Percentiles rank a stretch among this genome's conserved stretches.
These are phyloP conservation scores for Posidonia australis DNA, from an alignment of 106 monocot species.

Conservation along the genomic window DNA sequence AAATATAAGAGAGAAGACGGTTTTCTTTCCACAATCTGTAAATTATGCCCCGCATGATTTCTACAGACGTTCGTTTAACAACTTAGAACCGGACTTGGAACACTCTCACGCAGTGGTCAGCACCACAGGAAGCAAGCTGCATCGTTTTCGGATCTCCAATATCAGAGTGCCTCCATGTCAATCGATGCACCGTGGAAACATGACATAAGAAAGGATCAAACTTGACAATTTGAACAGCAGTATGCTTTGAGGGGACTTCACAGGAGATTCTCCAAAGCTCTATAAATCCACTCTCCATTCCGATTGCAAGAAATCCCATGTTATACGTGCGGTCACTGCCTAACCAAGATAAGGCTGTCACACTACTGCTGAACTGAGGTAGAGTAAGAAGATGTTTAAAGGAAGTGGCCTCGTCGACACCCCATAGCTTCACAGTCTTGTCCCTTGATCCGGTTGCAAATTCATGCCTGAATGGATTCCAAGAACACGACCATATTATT, in stretches of 20 bases:
- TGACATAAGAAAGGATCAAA: constrained; percentile 72
- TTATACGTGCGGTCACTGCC: constrained; percentile 28
- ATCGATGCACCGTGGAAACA: constrained; percentile 60
- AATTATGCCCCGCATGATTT: too few species aligned
- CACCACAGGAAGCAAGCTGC: constrained; percentile 87
- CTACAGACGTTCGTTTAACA: background rate
- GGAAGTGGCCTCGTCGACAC: constrained; percentile 24
- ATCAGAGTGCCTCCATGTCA: constrained; percentile 43
- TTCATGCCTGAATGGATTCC: constrained; percentile 49
- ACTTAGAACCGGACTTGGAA: constrained; percentile 33
- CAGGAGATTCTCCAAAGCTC: constrained; percentile 69
- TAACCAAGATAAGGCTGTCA: constrained; percentile 81
- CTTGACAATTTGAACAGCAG: constrained; percentile 13
- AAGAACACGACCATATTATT: constrained; percentile 97
- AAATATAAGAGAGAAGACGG: too few species aligned
- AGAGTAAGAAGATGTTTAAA: constrained; percentile 47
- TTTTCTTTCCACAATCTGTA: too few species aligned
- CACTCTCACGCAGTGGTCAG: constrained; percentile 81
- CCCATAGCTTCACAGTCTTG: constrained; percentile 87
- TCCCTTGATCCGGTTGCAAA: constrained; percentile 58
- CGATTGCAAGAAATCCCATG: constrained; percentile 58
- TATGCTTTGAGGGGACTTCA: constrained; percentile 6
- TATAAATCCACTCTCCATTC: constrained; percentile 81
- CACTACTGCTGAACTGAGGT: constrained; percentile 62
- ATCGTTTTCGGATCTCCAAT: constrained; percentile 8